These are phyloP conservation scores for Prinsepia uniflora DNA, from an alignment of 306 rosid genomes.

Conservation along the genomic window DNA sequence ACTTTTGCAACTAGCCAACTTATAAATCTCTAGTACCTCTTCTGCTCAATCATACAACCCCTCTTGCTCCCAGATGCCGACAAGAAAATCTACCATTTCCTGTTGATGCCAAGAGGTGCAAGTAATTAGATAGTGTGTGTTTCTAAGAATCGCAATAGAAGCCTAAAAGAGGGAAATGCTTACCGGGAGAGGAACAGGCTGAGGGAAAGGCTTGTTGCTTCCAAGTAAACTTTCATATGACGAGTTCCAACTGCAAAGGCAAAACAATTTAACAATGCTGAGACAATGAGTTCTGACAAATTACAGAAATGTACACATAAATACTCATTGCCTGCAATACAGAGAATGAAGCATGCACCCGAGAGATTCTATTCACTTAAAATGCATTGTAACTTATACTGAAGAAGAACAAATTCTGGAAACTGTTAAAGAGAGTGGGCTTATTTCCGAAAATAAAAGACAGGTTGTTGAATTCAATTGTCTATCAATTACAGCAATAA, in stretches of 20 bases:
- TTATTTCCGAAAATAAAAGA: neutral
- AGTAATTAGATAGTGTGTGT: neutral
- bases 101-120: constrained; percentile 26
- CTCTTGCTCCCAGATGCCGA: constrained; percentile 90
- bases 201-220: constrained; percentile 83
- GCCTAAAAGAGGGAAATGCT: constrained; percentile 26
- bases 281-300: constrained; percentile 60
- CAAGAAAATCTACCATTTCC: constrained; percentile 99
- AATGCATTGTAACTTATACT: neutral
- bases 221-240: constrained; percentile 79
- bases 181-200: constrained; percentile 73
- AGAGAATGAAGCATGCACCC: constrained; percentile 8
- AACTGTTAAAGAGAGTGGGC: no score
- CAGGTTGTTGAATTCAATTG: no score
- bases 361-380: neutral
- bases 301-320: constrained; percentile 35
- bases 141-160: neutral
- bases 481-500: neutral
- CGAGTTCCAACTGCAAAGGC: constrained; percentile 92
- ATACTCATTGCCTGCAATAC: constrained; percentile 25
- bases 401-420: neutral
- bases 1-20: constrained; percentile 32
- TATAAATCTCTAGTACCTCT: constrained; percentile 25
- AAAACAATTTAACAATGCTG: constrained; percentile 45
- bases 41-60: constrained; percentile 68